Base-by-base conservation (phyloP, 116 monocot genomes). In the Zostera marina region DNA sequence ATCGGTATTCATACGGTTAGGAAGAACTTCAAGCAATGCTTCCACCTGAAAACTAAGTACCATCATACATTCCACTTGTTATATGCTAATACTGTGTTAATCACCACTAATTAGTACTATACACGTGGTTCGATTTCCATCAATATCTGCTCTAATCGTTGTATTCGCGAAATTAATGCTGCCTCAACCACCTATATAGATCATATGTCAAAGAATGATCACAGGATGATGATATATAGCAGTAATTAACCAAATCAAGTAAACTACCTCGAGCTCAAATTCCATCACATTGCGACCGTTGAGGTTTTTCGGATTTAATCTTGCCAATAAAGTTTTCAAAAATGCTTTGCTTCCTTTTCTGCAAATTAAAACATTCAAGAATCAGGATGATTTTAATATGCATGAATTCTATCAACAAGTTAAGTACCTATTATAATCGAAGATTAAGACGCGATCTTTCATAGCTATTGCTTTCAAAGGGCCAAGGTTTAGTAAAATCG, bases 61-160 rank as follows among this genome's bases (percentile, higher is more conserved):
- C 12, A 51, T 19, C 16, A 48, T 48, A 19, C n/a, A 48, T 16
- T 48, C 17, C 48, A 48, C 17, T 48, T 32, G 32, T 32, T 2
- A 32, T 32, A 32, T 32, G 32, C 5, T 32, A 32, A 32, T 32
- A 32, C 32, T 32, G 32, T 32, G 32, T 32, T 32, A 32, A 32
- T 32, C 5, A 32, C 32, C 1, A 32, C 32, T 32, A n/a, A n/a
- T n/a, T n/a, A n/a, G n/a, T n/a, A n/a, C n/a, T n/a, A n/a, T 70
- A 87, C 96, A 76, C 78, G 96, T 63, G 96, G 96, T 78, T 96
- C 89, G 17, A 96, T 56, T 52, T 80, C 71, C 75, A 96, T 76
- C 42, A 96, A 58, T 60, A 68, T 79, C 8, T 77, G 79, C 58
- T 96, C 96, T 63, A 89, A 59, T 12, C 82, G 79, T 63, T 96